These are phyloP conservation scores for Boletus fagicola DNA, from an alignment of 768 basidiomycete species.

Conservation along the genomic window DNA sequence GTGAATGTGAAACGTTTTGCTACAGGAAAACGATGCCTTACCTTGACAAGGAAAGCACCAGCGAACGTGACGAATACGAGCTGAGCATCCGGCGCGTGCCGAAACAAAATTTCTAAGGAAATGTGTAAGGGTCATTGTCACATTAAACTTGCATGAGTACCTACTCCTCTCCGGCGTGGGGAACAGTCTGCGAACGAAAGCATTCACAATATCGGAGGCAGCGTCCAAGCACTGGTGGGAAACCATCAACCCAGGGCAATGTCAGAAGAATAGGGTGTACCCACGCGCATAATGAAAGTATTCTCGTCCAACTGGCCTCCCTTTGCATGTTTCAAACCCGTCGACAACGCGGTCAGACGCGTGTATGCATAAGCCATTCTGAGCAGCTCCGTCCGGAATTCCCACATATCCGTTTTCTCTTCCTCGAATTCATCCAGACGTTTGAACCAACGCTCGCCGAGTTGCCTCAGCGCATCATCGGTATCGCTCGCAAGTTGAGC, in stretches of 20 bases:
- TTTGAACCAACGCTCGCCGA: conserved; percentile 57
- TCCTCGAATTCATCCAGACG: conserved; percentile 50
- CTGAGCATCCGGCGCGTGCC: conserved; percentile 78
- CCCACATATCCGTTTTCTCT: conserved; percentile 49
- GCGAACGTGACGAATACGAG: conserved; percentile 80
- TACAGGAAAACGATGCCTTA: conserved; percentile 23
- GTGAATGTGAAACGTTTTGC: background rate
- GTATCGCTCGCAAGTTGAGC: conserved; percentile 61
- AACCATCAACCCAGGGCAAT: background rate
- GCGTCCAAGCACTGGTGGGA: conserved; percentile 58
- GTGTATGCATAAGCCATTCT: conserved; percentile 65
- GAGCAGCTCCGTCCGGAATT: conserved; percentile 61
- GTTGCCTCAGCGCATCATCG: conserved; percentile 63
- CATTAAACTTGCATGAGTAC: conserved; percentile 17
- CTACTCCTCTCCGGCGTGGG: conserved; percentile 50
- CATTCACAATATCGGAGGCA: conserved; percentile 62
- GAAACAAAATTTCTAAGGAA: conserved; percentile 49
- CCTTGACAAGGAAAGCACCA: conserved; percentile 80
- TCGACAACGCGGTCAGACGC: conserved; percentile 66
- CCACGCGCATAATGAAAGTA: conserved; percentile 62
- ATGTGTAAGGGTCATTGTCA: conserved; percentile 1
- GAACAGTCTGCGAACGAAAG: conserved; percentile 58
- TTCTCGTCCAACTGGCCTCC: conserved; percentile 54
- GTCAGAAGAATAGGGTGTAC: conserved; percentile 25
- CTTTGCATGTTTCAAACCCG: conserved; percentile 76